Conservation (phyloP, 2,329 filamentous ascomycete species). For the Botryotinia calthae region DNA sequence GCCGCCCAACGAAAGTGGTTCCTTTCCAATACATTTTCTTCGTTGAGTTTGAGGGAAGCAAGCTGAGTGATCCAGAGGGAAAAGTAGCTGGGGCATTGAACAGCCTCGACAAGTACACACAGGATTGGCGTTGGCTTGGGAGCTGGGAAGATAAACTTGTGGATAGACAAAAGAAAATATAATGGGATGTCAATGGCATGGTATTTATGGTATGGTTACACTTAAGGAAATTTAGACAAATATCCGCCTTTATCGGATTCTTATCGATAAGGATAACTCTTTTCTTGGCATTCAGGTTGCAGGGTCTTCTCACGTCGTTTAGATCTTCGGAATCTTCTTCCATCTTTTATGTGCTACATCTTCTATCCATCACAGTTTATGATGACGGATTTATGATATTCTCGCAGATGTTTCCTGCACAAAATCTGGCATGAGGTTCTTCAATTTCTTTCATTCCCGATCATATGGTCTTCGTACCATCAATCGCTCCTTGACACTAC, state of each 20-base stretch:
- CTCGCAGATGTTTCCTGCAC: not conserved
- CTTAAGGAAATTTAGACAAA: not conserved
- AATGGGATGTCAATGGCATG: not conserved
- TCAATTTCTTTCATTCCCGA: constrained; percentile 14
- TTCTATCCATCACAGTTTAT: not conserved
- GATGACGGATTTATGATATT: constrained; percentile 7
- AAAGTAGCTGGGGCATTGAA: constrained; percentile 60
- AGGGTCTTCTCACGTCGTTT: constrained; percentile 1
- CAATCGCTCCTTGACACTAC: not conserved
- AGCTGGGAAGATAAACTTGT: constrained; percentile 51
- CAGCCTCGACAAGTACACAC: constrained; percentile 56
- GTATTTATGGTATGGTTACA: not conserved
- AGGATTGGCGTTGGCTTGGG: constrained; percentile 65
- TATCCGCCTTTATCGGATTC: constrained; percentile 12
- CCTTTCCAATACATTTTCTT: constrained; percentile 95
- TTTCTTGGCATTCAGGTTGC: constrained; percentile 12
- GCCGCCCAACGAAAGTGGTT: constrained; percentile 68
- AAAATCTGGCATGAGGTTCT: constrained; percentile 21
- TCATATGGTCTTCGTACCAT: constrained; percentile 6
- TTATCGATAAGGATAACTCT: constrained; percentile 20
- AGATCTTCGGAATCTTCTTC: not conserved
- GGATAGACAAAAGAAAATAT: constrained; percentile 1
- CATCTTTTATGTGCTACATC: not conserved
- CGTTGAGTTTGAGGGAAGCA: constrained; percentile 76
- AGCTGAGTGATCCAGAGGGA: constrained; percentile 50